Percentiles rank a stretch among this genome's conserved stretches.
Evolutionary conservation across 768 basidiomycete genomes (phyloP).

Genomic region (Cubamyces sp.): DNA sequence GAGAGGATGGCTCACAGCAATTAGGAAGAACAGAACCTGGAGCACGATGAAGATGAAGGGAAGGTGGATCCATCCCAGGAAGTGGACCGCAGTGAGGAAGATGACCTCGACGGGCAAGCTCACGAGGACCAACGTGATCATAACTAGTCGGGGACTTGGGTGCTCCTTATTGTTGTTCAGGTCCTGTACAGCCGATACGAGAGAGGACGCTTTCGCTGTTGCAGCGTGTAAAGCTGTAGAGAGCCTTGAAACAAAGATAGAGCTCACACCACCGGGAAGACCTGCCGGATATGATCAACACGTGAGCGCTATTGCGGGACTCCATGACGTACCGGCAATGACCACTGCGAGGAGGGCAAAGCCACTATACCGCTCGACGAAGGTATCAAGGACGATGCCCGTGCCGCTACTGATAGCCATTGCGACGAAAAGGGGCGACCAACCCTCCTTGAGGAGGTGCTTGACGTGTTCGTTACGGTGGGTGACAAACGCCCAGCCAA

Average conservation of each 20-base stretch:
- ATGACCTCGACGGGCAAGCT: slow-evolving; percentile 80
- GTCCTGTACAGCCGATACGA: slow-evolving; percentile 24
- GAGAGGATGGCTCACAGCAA: slow-evolving; percentile 59
- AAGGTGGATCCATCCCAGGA: slow-evolving; percentile 78
- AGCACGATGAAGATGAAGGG: slow-evolving; percentile 69
- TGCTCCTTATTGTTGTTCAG: slow-evolving; percentile 19
- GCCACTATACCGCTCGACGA: slow-evolving; percentile 85
- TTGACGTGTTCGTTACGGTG: slow-evolving; percentile 69
- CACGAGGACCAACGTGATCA: slow-evolving; percentile 70
- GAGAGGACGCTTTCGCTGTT: slow-evolving; percentile 34
- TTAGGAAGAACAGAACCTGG: slow-evolving; percentile 72
- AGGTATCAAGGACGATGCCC: slow-evolving; percentile 89
- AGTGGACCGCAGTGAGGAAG: slow-evolving; percentile 68
- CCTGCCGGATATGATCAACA: slow-evolving; percentile 43
- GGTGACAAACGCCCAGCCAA: slow-evolving; percentile 57
- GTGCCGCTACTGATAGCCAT: slow-evolving; percentile 88
- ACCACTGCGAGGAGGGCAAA: slow-evolving; percentile 88
- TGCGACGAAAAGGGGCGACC: slow-evolving; percentile 89
- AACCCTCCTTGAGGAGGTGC: slow-evolving; percentile 80
- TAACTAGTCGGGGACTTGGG: slow-evolving; percentile 54
- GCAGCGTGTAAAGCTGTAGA: slow-evolving; percentile 86
- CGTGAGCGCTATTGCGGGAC: not conserved
- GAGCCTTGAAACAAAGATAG: slow-evolving; percentile 88
- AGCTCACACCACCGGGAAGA: slow-evolving; percentile 86
- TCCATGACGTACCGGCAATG: slow-evolving; percentile 67